Percentiles rank a stretch among this genome's conserved stretches.
phyloP scores from a whole-genome alignment of 2,329 filamentous ascomycete species.

The Rosellinia necatrix region DNA sequence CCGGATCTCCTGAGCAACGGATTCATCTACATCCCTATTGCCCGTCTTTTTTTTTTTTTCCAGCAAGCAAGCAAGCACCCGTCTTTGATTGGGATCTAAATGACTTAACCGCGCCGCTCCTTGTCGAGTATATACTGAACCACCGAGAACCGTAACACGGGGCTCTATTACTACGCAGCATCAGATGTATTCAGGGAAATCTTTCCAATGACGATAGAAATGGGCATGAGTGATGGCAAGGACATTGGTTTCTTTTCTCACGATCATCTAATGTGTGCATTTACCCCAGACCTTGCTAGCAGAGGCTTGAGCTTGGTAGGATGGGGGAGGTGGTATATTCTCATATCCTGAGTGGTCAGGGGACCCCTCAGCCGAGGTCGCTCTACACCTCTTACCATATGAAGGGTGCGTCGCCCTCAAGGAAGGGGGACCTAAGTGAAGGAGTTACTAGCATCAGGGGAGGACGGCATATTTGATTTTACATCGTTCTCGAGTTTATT shows the following conservation, averaged over 20 bases:
- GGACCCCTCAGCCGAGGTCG: not conserved
- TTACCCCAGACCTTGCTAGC: not conserved
- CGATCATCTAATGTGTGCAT: not conserved
- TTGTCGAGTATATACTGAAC: slow-evolving; percentile 14
- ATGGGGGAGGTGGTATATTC: not conserved
- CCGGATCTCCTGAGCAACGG: slow-evolving; percentile 7
- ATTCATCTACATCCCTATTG: slow-evolving; percentile 9
- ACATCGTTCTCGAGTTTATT: not conserved
- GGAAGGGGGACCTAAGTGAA: not conserved
- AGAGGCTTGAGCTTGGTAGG: not conserved
- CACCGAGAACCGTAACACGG: not conserved
- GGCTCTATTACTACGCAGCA: not conserved
- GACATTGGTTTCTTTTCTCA: not conserved
- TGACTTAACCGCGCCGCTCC: not conserved
- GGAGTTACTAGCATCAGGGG: slow-evolving; percentile 19
- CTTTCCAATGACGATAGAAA: not conserved
- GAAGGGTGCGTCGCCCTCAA: not conserved
- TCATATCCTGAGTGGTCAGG: not conserved
- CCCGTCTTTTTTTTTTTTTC: slow-evolving; percentile 13
- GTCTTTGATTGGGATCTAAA: slow-evolving; percentile 3
- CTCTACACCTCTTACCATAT: not conserved
- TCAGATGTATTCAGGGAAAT: not conserved
- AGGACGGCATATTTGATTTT: slow-evolving; percentile 19
- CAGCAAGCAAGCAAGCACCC: slow-evolving; percentile 5
- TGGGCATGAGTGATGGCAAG: not conserved